Evolutionary conservation across 495 filamentous ascomycete species (phyloP).

Genomic region (Articulospora tetracladia): DNA sequence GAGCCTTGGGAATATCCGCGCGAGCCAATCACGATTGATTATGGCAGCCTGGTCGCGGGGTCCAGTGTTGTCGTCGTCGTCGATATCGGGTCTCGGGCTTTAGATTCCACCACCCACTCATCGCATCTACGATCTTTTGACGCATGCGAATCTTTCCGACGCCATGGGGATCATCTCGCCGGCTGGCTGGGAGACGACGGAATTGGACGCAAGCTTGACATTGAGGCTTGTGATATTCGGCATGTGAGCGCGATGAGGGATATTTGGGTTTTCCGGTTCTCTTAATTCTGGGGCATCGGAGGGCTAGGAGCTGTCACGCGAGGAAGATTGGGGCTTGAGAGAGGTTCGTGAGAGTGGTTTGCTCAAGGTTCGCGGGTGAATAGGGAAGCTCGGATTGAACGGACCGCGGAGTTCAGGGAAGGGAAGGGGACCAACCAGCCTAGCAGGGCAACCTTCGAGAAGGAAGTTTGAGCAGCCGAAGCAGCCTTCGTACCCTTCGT

Average conservation of each 20-base stretch:
- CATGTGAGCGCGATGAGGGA: background rate
- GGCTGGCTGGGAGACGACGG: no score
- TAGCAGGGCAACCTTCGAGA: slow-evolving; percentile 4
- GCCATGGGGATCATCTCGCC: background rate
- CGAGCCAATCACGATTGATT: background rate
- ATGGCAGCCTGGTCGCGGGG: background rate
- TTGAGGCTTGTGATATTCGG: background rate
- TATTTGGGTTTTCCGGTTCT: background rate
- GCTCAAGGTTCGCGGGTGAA: slow-evolving; percentile 2
- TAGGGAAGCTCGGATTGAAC: background rate
- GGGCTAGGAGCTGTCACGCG: background rate
- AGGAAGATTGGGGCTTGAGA: background rate
- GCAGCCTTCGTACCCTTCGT: no score
- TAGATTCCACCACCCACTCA: background rate
- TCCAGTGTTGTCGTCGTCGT: background rate
- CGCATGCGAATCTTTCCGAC: background rate
- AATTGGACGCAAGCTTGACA: no score
- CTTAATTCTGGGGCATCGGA: background rate
- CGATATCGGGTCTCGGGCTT: background rate
- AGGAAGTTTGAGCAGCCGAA: slow-evolving; percentile 1
- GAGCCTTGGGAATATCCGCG: background rate
- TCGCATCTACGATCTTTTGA: background rate
- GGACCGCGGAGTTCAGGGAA: background rate
- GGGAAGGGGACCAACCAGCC: no score
- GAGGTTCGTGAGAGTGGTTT: background rate